Base-by-base conservation (phyloP, 2,329 filamentous ascomycete genomes). In the Zymoseptoria passerinii region DNA sequence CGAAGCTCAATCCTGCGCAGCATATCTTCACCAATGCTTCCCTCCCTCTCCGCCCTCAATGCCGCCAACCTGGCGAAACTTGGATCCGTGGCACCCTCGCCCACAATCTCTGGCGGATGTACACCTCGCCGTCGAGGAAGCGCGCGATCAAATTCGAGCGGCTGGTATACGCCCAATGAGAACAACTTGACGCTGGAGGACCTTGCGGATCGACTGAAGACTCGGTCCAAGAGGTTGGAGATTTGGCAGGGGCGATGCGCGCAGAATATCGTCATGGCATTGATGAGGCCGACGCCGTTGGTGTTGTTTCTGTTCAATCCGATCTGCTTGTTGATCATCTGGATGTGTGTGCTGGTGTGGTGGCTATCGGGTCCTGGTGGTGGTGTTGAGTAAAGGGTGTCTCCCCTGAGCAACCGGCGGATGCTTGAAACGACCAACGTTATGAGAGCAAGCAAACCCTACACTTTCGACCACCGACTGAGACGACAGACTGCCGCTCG, bases 241-340 rank as follows among this genome's bases (percentile, higher is more conserved):
- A 63, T 64, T 16, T 70, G 64, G 55, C 58, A 63, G 53, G 58
- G 59, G 18, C 57, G 55, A 18, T 71, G 67, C 56, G 68, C 64
- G 44, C 66, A 68, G 58, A 69, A 67, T 58, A 58, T 68, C 18
- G 68, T 71, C 16, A 71, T 71, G 69, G 69, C 65, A 2, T 55
- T 71, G 35, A 61, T 70, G 55, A 56, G 67, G 48, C 68, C 68
- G 4, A 69, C 68, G 56, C 66, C 68, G 18, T 29, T 70, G 44
- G 63, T 68, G 35, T 50, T 71, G 53, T 67, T 71, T 49, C 52
- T 68, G 49, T 66, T 70, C 53, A 69, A 71, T 61, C 69, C 69
- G 54, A 55, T 70, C 28, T 59, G 59, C n/a, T 27, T 28, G 49
- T 57, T 71, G 58, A 53, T 71, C 4, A 8, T 70, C 20, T 65